A percentile compares a stretch with the other conserved stretches of the same genome.
These are phyloP conservation scores for Cutaneotrichosporon sp. DNA, from an alignment of 1,284 basidiomycete species.

Conservation along the genomic window DNA sequence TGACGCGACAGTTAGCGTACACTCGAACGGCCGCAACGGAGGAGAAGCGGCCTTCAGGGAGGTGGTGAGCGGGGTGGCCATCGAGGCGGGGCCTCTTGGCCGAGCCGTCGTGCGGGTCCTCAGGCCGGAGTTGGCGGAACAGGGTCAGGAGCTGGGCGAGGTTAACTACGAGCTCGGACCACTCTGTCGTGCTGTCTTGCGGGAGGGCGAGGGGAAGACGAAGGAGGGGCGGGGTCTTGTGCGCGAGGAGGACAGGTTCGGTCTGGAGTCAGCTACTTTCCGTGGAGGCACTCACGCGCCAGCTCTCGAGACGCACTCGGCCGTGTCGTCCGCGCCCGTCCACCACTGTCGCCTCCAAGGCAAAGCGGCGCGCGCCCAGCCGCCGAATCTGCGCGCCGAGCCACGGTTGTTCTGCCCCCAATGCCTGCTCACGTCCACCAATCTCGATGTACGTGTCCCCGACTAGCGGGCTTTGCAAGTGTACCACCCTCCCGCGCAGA, in stretches of 20 bases:
- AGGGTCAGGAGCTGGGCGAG: slow-evolving; percentile 59
- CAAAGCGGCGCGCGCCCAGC: slow-evolving; percentile 60
- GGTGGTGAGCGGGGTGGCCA: background rate
- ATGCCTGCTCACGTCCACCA: slow-evolving; percentile 14
- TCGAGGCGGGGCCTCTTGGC: background rate
- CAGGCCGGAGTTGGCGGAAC: slow-evolving; percentile 46
- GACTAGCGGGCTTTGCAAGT: slow-evolving; percentile 71
- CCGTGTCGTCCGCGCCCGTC: slow-evolving; percentile 61
- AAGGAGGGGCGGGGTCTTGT: slow-evolving; percentile 54
- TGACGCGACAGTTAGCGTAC: slow-evolving; percentile 72
- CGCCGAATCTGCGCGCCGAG: slow-evolving; percentile 68
- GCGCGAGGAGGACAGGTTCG: slow-evolving; percentile 54
- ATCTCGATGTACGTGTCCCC: slow-evolving; percentile 58
- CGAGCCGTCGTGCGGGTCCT: background rate
- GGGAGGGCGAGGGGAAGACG: slow-evolving; percentile 71
- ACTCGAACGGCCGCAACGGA: slow-evolving; percentile 67
- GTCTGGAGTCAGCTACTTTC: slow-evolving; percentile 50
- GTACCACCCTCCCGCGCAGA: slow-evolving; percentile 62
- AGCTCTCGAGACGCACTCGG: slow-evolving; percentile 66
- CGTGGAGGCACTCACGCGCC: slow-evolving; percentile 57
- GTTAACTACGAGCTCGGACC: slow-evolving; percentile 64
- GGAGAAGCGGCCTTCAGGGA: slow-evolving; percentile 60
- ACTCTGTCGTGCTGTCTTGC: slow-evolving; percentile 59
- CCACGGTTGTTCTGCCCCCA: slow-evolving; percentile 67
- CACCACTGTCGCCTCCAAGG: slow-evolving; percentile 68